Percentiles rank a stretch among this genome's conserved stretches.
phyloP scores from a whole-genome alignment of 768 basidiomycete genomes.

The Hydnomerulius pinastri region DNA sequence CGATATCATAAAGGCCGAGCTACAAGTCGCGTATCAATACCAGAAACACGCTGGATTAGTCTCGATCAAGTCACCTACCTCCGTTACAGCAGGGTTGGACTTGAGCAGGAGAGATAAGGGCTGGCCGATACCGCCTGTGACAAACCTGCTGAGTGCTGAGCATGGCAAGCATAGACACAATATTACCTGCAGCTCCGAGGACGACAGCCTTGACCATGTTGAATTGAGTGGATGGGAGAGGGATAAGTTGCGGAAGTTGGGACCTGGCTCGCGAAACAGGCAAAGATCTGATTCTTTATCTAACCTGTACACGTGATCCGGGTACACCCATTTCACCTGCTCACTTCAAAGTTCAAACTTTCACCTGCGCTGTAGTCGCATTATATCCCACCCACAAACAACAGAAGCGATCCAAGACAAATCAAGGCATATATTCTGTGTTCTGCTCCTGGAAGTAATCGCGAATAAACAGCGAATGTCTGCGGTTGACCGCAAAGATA shows the following conservation, averaged over 20 bases:
- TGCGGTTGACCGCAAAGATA: not conserved
- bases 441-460: too few species aligned
- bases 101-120: slow-evolving; percentile 93
- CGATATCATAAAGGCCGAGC: slow-evolving; percentile 94
- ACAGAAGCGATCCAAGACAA: too few species aligned
- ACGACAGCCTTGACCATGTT: slow-evolving; percentile 77
- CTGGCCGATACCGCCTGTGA: slow-evolving; percentile 91
- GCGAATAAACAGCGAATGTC: too few species aligned
- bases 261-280: too few species aligned
- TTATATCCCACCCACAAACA: too few species aligned
- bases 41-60: slow-evolving; percentile 1
- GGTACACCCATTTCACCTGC: not conserved
- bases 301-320: not conserved
- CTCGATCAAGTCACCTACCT: slow-evolving; percentile 44
- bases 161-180: not conserved
- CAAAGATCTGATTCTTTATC: not conserved
- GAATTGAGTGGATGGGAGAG: not conserved
- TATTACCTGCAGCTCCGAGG: slow-evolving; percentile 89
- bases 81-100: slow-evolving; percentile 75
- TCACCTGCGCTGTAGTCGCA: not conserved
- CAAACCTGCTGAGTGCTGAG: slow-evolving; percentile 1
- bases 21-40: slow-evolving; percentile 30
- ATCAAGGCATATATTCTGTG: too few species aligned
- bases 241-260: not conserved
- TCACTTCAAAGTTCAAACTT: not conserved